Conservation (phyloP, 495 filamentous ascomycete species). For the Opeltia flavorubescens region DNA sequence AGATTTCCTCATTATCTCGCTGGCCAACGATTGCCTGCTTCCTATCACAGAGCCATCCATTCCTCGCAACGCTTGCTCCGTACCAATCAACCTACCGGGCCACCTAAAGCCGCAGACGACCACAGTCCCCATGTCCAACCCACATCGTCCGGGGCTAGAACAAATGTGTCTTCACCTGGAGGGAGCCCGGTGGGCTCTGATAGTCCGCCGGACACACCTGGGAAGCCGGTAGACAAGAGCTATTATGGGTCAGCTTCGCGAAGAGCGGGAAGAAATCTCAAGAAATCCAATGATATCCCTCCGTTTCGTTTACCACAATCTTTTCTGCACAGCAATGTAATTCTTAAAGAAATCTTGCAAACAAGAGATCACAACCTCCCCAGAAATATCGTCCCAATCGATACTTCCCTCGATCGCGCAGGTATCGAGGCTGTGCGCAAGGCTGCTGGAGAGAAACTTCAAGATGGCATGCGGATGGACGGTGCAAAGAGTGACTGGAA, state of each 20-base stretch:
- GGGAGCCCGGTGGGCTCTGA: background rate
- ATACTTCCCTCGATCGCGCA: background rate
- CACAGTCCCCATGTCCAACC: too few species aligned
- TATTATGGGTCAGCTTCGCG: conserved; percentile 18
- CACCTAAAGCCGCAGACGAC: too few species aligned
- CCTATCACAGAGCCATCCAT: too few species aligned
- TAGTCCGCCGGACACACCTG: conserved; percentile 5
- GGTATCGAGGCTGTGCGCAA: too few species aligned
- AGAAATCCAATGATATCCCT: conserved; percentile 10
- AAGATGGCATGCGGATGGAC: background rate
- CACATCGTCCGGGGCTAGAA: background rate
- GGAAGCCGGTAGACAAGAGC: conserved; percentile 10
- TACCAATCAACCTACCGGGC: too few species aligned
- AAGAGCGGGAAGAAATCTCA: conserved; percentile 18
- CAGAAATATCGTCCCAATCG: background rate
- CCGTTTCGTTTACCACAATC: conserved; percentile 23
- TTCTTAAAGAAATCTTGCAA: conserved; percentile 12
- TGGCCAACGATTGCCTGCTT: too few species aligned
- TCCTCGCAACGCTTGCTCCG: too few species aligned
- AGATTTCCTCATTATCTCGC: too few species aligned
- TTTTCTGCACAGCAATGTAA: conserved; percentile 26
- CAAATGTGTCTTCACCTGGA: background rate
- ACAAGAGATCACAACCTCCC: background rate
- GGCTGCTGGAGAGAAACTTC: background rate
- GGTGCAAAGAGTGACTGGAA: background rate